Conservation (phyloP, 352 stramenopile species). For the Stephanocyclus meneghinianus region DNA sequence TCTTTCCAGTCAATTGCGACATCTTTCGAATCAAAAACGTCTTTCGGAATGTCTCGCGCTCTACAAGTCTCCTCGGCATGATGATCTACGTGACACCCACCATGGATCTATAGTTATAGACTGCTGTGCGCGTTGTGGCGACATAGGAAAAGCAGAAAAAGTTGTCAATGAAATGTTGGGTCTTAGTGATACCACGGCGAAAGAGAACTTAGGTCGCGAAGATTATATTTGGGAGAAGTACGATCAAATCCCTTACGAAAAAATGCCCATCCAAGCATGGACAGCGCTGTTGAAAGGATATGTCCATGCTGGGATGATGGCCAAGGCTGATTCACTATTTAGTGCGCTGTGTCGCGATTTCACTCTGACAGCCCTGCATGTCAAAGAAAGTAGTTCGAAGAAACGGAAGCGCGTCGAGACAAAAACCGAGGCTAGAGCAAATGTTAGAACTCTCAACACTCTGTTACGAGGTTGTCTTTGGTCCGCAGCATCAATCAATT, state of each 20-base stretch:
- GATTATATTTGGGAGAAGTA: conserved; percentile 39
- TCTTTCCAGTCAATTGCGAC: conserved; percentile 66
- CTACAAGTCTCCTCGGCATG: conserved; percentile 50
- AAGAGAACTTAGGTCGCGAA: background rate
- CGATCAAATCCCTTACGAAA: conserved; percentile 11
- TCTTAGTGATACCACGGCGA: background rate
- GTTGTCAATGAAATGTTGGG: conserved; percentile 32
- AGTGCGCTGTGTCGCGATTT: conserved; percentile 43
- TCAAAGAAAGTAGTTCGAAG: background rate
- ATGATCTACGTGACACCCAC: conserved; percentile 66
- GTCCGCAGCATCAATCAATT: conserved; percentile 57
- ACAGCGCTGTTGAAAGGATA: conserved; percentile 79
- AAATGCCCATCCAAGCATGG: conserved; percentile 53
- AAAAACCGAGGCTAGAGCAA: conserved; percentile 44
- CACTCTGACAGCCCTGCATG: background rate
- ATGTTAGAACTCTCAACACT: conserved; percentile 80
- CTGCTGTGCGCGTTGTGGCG: conserved; percentile 71
- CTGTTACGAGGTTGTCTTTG: conserved; percentile 76
- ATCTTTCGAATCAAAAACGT: conserved; percentile 66
- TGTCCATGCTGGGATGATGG: conserved; percentile 67
- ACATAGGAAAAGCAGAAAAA: conserved; percentile 43
- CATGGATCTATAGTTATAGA: conserved; percentile 79
- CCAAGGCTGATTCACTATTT: conserved; percentile 71
- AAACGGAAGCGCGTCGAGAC: conserved; percentile 25
- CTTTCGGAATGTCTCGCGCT: conserved; percentile 60